These are phyloP conservation scores for Brassica balearica DNA, from an alignment of 441 rosid species.

Conservation along the genomic window DNA sequence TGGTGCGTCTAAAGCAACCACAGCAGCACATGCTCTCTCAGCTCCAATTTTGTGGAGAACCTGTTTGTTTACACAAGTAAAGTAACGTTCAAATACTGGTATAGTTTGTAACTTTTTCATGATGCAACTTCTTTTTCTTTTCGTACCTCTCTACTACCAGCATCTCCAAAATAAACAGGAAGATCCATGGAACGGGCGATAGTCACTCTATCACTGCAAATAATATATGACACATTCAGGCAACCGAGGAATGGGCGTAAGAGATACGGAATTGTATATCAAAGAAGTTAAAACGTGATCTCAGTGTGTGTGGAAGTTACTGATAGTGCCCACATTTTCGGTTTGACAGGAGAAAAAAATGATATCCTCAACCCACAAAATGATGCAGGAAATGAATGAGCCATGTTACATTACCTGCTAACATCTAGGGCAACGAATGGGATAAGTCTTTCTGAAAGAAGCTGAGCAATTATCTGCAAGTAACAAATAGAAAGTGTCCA, in stretches of 20 bases:
- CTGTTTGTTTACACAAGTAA: not conserved
- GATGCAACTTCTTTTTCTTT: not conserved
- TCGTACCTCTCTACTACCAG: conserved; percentile 96
- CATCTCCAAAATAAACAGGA: conserved; percentile 97
- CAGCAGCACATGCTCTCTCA: conserved; percentile 97
- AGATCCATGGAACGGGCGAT: conserved; percentile 91
- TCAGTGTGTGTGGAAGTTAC: conserved; percentile 12
- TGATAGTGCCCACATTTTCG: not conserved
- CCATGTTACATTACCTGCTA: conserved; percentile 65
- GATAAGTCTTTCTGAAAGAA: conserved; percentile 94
- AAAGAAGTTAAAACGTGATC: conserved; percentile 8
- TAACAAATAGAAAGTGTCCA: conserved; percentile 21
- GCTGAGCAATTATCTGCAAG: conserved; percentile 95
- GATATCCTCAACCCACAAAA: not conserved
- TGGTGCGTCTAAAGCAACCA: conserved; percentile 91
- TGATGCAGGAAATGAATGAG: conserved; percentile 18
- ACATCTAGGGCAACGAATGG: conserved; percentile 99
- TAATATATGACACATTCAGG: conserved; percentile 20
- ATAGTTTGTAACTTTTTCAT: not conserved
- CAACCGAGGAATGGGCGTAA: conserved; percentile 11
- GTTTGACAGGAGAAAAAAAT: not conserved
- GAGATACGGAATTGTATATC: not conserved
- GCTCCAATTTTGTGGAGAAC: conserved; percentile 85
- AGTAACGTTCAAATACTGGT: not conserved
- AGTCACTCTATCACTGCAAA: conserved; percentile 93